Evolutionary conservation across 1,284 basidiomycete genomes (phyloP).

Genomic region (Papiliotrema flavescens): DNA sequence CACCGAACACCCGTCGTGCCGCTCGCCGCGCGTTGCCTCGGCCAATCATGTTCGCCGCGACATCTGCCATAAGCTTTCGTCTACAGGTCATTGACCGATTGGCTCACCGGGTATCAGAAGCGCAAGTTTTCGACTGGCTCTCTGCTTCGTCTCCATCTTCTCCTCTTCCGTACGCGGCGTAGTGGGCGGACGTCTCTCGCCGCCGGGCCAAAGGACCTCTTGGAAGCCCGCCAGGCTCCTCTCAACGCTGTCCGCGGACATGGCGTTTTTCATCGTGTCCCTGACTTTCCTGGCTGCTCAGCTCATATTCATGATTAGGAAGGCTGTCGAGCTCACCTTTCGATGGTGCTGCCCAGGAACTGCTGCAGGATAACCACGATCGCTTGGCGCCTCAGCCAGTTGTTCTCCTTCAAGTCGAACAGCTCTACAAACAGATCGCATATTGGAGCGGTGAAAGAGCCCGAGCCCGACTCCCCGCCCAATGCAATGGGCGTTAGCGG

Average conservation of each 20-base stretch:
- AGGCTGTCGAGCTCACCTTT: slow-evolving; percentile 59
- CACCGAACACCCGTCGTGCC: slow-evolving; percentile 83
- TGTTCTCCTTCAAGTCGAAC: slow-evolving; percentile 91
- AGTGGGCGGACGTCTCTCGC: slow-evolving; percentile 61
- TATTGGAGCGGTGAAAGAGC: slow-evolving; percentile 85
- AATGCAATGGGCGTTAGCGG: slow-evolving; percentile 60
- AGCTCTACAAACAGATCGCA: slow-evolving; percentile 88
- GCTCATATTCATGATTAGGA: background rate
- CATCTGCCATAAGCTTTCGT: slow-evolving; percentile 54
- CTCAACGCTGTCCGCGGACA: slow-evolving; percentile 67
- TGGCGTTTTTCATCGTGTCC: slow-evolving; percentile 63
- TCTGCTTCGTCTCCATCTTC: slow-evolving; percentile 70
- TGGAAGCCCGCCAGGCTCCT: slow-evolving; percentile 64
- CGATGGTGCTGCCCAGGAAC: slow-evolving; percentile 89
- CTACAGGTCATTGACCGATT: background rate
- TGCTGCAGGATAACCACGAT: slow-evolving; percentile 95
- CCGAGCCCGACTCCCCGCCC: slow-evolving; percentile 79
- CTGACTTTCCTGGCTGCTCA: slow-evolving; percentile 69
- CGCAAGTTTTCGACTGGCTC: slow-evolving; percentile 75
- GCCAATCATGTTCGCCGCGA: slow-evolving; percentile 95
- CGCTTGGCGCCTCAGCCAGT: slow-evolving; percentile 93
- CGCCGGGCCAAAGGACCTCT: slow-evolving; percentile 76
- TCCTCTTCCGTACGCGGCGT: slow-evolving; percentile 72
- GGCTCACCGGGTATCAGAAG: slow-evolving; percentile 77
- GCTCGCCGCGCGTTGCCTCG: slow-evolving; percentile 87